Evolutionary conservation across 768 basidiomycete genomes (phyloP).

Genomic region (Mrakia hoshinonis): DNA sequence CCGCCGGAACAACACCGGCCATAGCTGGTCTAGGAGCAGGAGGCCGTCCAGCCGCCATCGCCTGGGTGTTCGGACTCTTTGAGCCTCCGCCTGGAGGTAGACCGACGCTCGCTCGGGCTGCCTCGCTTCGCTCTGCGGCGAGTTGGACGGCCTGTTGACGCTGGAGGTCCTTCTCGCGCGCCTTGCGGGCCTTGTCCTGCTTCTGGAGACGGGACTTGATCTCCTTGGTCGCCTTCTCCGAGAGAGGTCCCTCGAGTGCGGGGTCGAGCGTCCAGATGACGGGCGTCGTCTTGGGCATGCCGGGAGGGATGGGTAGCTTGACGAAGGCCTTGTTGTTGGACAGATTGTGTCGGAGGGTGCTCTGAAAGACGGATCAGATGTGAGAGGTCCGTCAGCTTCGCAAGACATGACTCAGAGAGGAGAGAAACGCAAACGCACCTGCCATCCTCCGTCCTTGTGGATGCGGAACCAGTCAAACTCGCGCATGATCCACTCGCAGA

Average conservation of each 20-base stretch:
- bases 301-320: slow-evolving; percentile 60
- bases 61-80: neutral
- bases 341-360: slow-evolving; percentile 89
- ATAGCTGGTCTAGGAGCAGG: neutral
- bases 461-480: slow-evolving; percentile 84
- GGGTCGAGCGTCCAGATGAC: slow-evolving; percentile 12
- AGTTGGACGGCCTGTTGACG: neutral
- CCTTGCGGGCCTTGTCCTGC: slow-evolving; percentile 6
- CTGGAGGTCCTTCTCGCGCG: slow-evolving; percentile 3
- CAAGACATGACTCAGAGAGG: neutral
- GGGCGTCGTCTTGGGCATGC: slow-evolving; percentile 57
- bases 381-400: neutral
- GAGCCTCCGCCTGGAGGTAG: neutral
- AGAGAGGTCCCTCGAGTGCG: slow-evolving; percentile 4
- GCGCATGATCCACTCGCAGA: slow-evolving; percentile 82
- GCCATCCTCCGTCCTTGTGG: slow-evolving; percentile 77
- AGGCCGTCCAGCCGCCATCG: neutral
- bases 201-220: slow-evolving; percentile 15
- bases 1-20: no score
- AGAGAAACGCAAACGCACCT: slow-evolving; percentile 50
- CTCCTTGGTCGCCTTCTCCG: slow-evolving; percentile 14
- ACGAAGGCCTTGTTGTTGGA: slow-evolving; percentile 84
- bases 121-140: slow-evolving; percentile 5
- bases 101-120: neutral
- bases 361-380: slow-evolving; percentile 45